Percentiles rank a stretch among this genome's conserved stretches.
These are phyloP conservation scores for Termitomyces heimii DNA, from an alignment of 768 basidiomycete genomes.

Conservation along the genomic window DNA sequence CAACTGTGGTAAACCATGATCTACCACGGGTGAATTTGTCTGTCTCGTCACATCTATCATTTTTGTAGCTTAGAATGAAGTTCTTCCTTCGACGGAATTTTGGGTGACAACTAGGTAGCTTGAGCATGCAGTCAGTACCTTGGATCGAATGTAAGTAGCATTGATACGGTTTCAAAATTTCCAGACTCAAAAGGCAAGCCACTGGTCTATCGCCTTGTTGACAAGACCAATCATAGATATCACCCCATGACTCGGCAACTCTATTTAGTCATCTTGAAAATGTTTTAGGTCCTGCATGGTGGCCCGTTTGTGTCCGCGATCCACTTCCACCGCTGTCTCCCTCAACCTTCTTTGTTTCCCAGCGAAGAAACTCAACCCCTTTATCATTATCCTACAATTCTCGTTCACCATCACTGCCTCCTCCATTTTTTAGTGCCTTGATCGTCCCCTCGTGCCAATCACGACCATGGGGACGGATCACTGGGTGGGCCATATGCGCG, in stretches of 20 bases:
- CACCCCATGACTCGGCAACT: no score
- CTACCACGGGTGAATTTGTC: not conserved
- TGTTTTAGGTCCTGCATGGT: no score
- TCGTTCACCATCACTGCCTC: slow-evolving; percentile 12
- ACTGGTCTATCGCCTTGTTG: no score
- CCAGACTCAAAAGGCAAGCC: not conserved
- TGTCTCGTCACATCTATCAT: not conserved
- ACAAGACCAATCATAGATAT: no score
- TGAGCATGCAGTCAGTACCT: not conserved
- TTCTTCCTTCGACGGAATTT: not conserved
- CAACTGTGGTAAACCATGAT: slow-evolving; percentile 56
- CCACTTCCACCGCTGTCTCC: not conserved
- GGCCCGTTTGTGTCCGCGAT: slow-evolving; percentile 19
- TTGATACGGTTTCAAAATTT: no score
- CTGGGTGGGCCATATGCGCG: slow-evolving; percentile 3
- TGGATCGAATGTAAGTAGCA: no score
- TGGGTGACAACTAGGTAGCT: not conserved
- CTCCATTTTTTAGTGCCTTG: slow-evolving; percentile 20
- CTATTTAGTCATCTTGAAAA: no score
- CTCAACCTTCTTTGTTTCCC: slow-evolving; percentile 15
- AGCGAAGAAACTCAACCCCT: slow-evolving; percentile 15
- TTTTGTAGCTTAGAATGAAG: not conserved
- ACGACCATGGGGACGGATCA: slow-evolving; percentile 15
- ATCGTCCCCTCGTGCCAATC: slow-evolving; percentile 20
- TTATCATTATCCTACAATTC: slow-evolving; percentile 23